A percentile compares a stretch with the other conserved stretches of the same genome.
Conservation (phyloP, 1,284 basidiomycete genomes). For the Heterobasidion annosum region DNA sequence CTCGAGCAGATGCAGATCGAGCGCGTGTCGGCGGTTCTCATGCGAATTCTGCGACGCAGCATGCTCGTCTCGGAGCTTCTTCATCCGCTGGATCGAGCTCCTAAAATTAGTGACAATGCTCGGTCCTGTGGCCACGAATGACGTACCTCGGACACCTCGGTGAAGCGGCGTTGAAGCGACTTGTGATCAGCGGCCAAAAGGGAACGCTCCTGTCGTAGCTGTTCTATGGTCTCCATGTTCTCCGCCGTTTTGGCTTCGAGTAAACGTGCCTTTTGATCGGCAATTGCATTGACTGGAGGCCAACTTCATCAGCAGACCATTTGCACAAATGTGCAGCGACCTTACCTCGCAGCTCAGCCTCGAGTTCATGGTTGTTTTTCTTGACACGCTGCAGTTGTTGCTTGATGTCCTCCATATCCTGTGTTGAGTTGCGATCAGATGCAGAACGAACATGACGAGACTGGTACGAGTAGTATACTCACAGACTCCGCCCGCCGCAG, state of each 20-base stretch:
- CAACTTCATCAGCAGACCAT: not conserved
- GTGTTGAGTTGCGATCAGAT: not conserved
- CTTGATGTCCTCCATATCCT: constrained; percentile 74
- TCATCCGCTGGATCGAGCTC: constrained; percentile 34
- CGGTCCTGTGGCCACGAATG: not conserved
- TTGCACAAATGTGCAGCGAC: not conserved
- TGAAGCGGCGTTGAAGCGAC: constrained; percentile 54
- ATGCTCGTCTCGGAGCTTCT: constrained; percentile 52
- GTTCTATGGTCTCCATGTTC: constrained; percentile 60
- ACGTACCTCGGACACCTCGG: constrained; percentile 57
- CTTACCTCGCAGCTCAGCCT: constrained; percentile 56
- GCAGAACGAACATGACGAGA: not conserved
- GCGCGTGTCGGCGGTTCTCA: constrained; percentile 59
- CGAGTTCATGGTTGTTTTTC: constrained; percentile 59
- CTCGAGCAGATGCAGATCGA: constrained; percentile 61
- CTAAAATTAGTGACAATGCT: constrained; percentile 1
- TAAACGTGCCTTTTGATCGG: constrained; percentile 59
- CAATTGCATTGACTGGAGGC: constrained; percentile 42
- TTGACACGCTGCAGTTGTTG: constrained; percentile 58
- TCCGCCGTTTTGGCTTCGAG: constrained; percentile 56
- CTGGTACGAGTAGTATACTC: constrained; percentile 13
- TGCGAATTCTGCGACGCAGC: constrained; percentile 56
- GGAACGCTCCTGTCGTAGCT: constrained; percentile 64
- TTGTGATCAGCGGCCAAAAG: constrained; percentile 60
- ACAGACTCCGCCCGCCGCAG: constrained; percentile 64